Percentiles rank a stretch among this genome's conserved stretches.
Conservation (phyloP, 1,284 basidiomycete species). For the Pascua sp. region DNA sequence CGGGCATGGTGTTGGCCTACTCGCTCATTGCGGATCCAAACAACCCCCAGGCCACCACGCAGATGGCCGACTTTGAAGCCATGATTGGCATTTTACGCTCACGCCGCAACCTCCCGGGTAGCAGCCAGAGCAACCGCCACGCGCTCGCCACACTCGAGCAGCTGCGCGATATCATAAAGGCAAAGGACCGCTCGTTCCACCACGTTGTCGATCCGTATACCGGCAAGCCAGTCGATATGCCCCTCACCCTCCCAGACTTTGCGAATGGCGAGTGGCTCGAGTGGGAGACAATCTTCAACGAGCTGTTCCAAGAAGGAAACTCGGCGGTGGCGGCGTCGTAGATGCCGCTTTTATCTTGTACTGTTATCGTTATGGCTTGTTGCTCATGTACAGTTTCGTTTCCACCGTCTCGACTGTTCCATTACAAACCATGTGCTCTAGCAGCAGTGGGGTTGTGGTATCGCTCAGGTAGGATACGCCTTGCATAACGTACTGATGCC, state of each 20-base stretch:
- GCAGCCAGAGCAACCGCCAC: neutral
- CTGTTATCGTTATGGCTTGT: too few species aligned
- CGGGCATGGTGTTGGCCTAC: slow-evolving; percentile 6
- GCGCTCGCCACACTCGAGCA: slow-evolving; percentile 1
- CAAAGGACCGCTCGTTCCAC: neutral
- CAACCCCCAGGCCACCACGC: neutral
- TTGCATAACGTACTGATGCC: too few species aligned
- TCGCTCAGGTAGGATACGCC: too few species aligned
- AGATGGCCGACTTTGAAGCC: slow-evolving; percentile 1
- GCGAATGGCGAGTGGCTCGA: slow-evolving; percentile 1
- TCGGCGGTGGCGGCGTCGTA: too few species aligned
- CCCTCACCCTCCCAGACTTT: neutral
- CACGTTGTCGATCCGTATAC: neutral
- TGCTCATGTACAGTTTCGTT: too few species aligned
- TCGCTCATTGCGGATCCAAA: neutral
- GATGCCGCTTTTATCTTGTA: too few species aligned
- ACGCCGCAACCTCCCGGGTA: neutral
- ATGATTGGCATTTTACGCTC: slow-evolving; percentile 1
- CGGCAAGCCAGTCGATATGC: neutral
- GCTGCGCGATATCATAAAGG: neutral
- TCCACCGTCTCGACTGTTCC: too few species aligned
- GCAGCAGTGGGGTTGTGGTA: too few species aligned
- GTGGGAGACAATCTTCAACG: slow-evolving; percentile 8
- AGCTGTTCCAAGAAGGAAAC: neutral
- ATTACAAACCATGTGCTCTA: too few species aligned